A percentile compares a stretch with the other conserved stretches of the same genome.
Evolutionary conservation across 73 alveolate species (phyloP).

Genomic region (Blepharisma stoltei): DNA sequence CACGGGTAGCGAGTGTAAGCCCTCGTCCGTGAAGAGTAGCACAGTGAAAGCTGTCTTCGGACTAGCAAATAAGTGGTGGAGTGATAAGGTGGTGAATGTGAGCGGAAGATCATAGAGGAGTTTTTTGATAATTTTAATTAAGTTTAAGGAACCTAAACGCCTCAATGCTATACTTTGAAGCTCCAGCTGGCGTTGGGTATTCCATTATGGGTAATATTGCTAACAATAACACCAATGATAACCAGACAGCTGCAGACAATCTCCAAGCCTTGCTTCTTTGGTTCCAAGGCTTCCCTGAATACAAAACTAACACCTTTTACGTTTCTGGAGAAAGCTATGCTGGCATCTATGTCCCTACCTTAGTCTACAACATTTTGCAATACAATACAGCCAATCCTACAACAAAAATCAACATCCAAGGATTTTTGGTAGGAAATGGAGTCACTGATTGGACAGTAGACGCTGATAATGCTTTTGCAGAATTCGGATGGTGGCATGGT

Average conservation of each 20-base stretch:
- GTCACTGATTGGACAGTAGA: neutral
- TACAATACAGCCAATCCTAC: slow-evolving; percentile 15
- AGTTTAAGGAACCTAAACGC: slow-evolving; percentile 90
- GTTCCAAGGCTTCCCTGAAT: slow-evolving; percentile 60
- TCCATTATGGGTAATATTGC: slow-evolving; percentile 30
- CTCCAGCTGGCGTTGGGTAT: slow-evolving; percentile 97
- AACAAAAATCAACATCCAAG: slow-evolving; percentile 33
- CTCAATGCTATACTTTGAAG: slow-evolving; percentile 75
- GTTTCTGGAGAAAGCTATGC: slow-evolving; percentile 93
- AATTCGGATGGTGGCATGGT: slow-evolving; percentile 7
- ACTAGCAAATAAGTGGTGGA: no score
- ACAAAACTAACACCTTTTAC: slow-evolving; percentile 58
- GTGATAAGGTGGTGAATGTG: no score
- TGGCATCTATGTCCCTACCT: slow-evolving; percentile 90
- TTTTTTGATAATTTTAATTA: no score
- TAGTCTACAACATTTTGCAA: slow-evolving; percentile 40
- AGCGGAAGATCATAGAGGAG: no score
- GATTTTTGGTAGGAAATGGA: slow-evolving; percentile 65
- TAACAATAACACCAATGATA: slow-evolving; percentile 30
- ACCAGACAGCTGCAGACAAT: slow-evolving; percentile 37
- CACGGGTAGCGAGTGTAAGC: no score
- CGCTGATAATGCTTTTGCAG: neutral
- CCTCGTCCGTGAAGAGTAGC: no score
- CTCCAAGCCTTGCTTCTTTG: slow-evolving; percentile 32
- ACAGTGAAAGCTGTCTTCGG: no score